Percentiles rank a stretch among this genome's conserved stretches.
Conservation (phyloP, 345 rosid species). For the Anastatica hierochuntica region DNA sequence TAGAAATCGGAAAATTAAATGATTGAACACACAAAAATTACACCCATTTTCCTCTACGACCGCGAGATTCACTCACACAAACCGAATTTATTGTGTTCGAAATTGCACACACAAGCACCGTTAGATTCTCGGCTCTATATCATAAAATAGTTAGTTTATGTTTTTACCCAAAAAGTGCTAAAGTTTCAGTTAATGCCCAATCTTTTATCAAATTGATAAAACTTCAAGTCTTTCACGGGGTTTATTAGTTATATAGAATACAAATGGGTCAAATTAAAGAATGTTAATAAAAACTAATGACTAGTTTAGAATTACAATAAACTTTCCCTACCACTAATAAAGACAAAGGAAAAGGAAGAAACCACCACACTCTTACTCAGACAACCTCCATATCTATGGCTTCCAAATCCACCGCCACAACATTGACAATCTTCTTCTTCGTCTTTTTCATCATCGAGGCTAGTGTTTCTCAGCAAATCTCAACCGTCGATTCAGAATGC, state of each 20-base stretch:
- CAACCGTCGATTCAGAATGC: slow-evolving; percentile 37
- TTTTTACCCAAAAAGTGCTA: no score
- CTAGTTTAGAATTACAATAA: no score
- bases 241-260: no score
- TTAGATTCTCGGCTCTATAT: slow-evolving; percentile 8
- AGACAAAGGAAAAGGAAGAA: background rate
- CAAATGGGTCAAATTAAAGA: no score
- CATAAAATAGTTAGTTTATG: no score
- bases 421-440: slow-evolving; percentile 9
- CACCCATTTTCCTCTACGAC: background rate
- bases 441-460: slow-evolving; percentile 15
- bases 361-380: no score
- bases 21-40: background rate
- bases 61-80: background rate
- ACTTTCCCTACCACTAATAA: background rate
- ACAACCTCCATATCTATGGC: no score
- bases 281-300: no score
- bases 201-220: no score
- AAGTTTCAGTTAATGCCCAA: no score
- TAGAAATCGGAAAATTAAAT: background rate
- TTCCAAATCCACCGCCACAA: slow-evolving; percentile 16
- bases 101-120: slow-evolving; percentile 7
- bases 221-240: no score
- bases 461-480: slow-evolving; percentile 23
- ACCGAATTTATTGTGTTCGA: slow-evolving; percentile 1